These are phyloP conservation scores for Aspergillus bridgeri DNA, from an alignment of 495 filamentous ascomycete genomes.

Conservation along the genomic window DNA sequence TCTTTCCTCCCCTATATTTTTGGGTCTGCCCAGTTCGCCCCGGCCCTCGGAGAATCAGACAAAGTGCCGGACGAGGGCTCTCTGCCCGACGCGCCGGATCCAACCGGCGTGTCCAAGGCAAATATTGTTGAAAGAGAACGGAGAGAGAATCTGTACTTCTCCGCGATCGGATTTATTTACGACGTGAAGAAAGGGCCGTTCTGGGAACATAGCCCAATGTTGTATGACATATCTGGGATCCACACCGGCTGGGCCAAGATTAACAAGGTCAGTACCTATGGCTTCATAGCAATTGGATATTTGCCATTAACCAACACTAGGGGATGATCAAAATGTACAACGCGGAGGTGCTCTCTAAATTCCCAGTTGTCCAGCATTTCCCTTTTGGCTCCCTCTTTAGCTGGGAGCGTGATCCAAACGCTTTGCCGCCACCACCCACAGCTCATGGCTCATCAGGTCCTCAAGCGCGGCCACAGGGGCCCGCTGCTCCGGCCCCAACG, in stretches of 20 bases:
- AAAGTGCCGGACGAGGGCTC: conserved; percentile 74
- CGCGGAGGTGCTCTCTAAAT: conserved; percentile 66
- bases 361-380: conserved; percentile 70
- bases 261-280: conserved; percentile 67
- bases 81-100: conserved; percentile 63
- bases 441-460: conserved; percentile 60
- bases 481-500: conserved; percentile 14
- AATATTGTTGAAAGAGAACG: conserved; percentile 65
- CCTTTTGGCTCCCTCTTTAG: conserved; percentile 75
- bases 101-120: conserved; percentile 62
- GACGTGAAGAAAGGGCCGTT: conserved; percentile 97
- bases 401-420: conserved; percentile 73
- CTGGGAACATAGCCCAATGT: conserved; percentile 95
- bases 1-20: conserved; percentile 96
- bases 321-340: conserved; percentile 76
- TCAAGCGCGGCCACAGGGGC: conserved; percentile 28
- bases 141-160: conserved; percentile 85
- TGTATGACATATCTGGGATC: conserved; percentile 93
- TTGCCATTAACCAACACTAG: conserved; percentile 25
- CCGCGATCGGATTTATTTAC: conserved; percentile 97
- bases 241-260: conserved; percentile 95
- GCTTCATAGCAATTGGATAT: neutral
- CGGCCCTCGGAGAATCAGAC: conserved; percentile 63
- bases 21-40: conserved; percentile 80
- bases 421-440: conserved; percentile 40